Evolutionary conservation across 202 grass and related monocot species (phyloP).

Genomic region (Hordeum pubiflorum): DNA sequence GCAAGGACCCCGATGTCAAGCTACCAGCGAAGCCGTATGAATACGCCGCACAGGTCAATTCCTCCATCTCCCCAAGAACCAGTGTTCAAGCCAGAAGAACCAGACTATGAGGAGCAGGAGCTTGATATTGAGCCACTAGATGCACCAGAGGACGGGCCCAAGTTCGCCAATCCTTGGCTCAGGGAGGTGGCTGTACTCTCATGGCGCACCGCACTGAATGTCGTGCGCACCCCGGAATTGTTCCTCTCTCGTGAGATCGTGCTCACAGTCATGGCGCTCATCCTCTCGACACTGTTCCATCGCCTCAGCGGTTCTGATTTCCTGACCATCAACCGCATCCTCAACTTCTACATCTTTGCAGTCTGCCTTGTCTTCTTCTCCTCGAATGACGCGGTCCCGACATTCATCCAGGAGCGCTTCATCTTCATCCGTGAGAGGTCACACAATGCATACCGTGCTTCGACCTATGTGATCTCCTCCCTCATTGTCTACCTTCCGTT

Average conservation of each 20-base stretch:
- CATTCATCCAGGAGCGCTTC: constrained; percentile 74
- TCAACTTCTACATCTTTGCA: constrained; percentile 65
- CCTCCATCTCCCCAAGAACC: constrained; percentile 32
- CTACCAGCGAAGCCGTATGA: constrained; percentile 17
- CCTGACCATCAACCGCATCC: constrained; percentile 40
- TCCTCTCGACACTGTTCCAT: constrained; percentile 52
- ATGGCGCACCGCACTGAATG: constrained; percentile 46
- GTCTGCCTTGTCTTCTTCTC: constrained; percentile 71
- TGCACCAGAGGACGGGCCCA: constrained; percentile 30
- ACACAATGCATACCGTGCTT: constrained; percentile 57
- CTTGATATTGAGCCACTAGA: constrained; percentile 41
- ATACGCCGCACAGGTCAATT: constrained; percentile 19
- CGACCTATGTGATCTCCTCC: constrained; percentile 58
- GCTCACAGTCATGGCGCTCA: constrained; percentile 49
- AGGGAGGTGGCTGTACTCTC: constrained; percentile 50
- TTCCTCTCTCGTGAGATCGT: constrained; percentile 49
- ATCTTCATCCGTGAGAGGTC: constrained; percentile 68
- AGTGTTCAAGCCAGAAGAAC: constrained; percentile 37
- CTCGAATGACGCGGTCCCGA: constrained; percentile 53
- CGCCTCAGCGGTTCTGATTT: constrained; percentile 26
- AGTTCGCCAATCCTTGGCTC: constrained; percentile 62
- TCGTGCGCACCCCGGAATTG: constrained; percentile 51
- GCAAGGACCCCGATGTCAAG: constrained; percentile 37
- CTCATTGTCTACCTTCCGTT: constrained; percentile 66
- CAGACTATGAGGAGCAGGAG: constrained; percentile 29